A percentile compares a stretch with the other conserved stretches of the same genome.
phyloP scores from a whole-genome alignment of 306 rosid genomes.

The Prunus padus region DNA sequence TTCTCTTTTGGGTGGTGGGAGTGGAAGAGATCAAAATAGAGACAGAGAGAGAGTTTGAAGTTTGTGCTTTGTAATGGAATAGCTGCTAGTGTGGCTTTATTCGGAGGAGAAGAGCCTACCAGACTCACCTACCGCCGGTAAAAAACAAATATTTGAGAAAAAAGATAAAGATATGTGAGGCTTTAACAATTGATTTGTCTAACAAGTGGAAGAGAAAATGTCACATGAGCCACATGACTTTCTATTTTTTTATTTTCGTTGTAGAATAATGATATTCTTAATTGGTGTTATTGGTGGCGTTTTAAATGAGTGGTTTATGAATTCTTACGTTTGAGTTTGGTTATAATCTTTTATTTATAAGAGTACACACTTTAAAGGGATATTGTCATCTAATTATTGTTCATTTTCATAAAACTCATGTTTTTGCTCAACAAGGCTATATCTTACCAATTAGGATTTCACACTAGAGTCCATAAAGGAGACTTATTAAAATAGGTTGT shows the following conservation, averaged over 20 bases:
- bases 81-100: slow-evolving; percentile 20
- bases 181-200: not conserved
- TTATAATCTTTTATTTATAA: not conserved
- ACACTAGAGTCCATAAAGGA: too few species aligned
- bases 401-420: too few species aligned
- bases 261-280: not conserved
- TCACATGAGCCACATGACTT: not conserved
- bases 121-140: slow-evolving; percentile 35
- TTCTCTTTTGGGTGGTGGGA: not conserved
- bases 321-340: not conserved
- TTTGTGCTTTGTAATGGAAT: not conserved
- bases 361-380: too few species aligned
- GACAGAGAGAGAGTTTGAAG: not conserved
- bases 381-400: too few species aligned
- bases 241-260: not conserved
- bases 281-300: not conserved
- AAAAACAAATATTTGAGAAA: not conserved
- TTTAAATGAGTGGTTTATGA: not conserved
- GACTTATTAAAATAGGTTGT: too few species aligned
- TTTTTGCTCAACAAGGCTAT: too few species aligned
- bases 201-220: not conserved
- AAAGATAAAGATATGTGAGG: not conserved
- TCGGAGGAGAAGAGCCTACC: not conserved
- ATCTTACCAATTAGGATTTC: too few species aligned
- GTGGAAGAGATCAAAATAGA: not conserved